Evolutionary conservation across 306 rosid species (phyloP).

Genomic region (Crotalaria pallida): DNA sequence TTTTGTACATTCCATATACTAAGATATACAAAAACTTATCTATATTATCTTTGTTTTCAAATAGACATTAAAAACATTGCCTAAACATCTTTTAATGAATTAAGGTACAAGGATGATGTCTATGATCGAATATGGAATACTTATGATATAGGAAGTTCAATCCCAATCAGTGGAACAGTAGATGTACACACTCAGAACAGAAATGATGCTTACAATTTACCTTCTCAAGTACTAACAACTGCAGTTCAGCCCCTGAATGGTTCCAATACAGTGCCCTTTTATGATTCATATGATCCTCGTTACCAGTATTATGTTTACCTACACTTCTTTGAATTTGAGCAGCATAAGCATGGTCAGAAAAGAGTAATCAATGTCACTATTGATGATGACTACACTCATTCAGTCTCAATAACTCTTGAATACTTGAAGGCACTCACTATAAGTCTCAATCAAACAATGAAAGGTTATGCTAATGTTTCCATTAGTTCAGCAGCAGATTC

Average conservation of each 20-base stretch:
- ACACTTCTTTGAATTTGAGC: constrained; percentile 36
- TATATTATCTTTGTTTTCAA: no score
- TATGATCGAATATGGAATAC: background rate
- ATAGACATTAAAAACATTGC: background rate
- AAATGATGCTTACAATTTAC: constrained; percentile 9
- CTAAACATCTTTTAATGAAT: background rate
- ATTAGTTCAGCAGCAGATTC: background rate
- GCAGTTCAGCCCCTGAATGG: background rate
- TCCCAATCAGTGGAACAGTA: background rate
- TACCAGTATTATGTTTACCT: constrained; percentile 16
- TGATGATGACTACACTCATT: background rate
- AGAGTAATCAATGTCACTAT: constrained; percentile 19
- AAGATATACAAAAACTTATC: no score
- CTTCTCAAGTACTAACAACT: constrained; percentile 2
- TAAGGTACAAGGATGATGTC: background rate
- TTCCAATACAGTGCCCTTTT: background rate
- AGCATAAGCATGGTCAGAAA: constrained; percentile 12
- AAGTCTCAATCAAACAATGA: background rate
- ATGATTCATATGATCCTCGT: background rate
- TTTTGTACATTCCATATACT: no score
- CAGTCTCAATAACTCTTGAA: background rate
- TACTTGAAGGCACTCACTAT: constrained; percentile 12
- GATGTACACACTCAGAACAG: background rate
- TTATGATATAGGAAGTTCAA: no score
- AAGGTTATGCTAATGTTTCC: background rate